Evolutionary conservation across 2,329 filamentous ascomycete genomes (phyloP).

Genomic region (Colletotrichum horii): DNA sequence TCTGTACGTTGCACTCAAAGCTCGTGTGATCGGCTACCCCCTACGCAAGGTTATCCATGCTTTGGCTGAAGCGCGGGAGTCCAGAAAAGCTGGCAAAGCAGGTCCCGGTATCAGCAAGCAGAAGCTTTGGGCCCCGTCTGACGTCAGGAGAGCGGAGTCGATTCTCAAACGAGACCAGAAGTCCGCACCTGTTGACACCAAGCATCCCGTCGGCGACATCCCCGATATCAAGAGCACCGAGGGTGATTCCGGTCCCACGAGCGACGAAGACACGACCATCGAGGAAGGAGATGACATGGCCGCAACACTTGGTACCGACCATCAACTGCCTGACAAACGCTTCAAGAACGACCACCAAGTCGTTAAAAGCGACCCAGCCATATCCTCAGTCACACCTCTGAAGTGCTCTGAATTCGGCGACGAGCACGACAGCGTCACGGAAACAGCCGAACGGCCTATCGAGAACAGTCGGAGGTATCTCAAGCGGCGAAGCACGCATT

Average conservation of each 20-base stretch:
- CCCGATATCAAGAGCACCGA: neutral
- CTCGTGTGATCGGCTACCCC: neutral
- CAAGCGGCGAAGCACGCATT: rapidly evolving
- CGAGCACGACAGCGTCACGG: neutral
- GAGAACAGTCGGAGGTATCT: neutral
- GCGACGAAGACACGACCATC: neutral
- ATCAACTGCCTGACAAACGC: neutral
- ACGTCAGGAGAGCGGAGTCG: neutral
- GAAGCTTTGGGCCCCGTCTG: neutral
- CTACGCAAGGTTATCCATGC: neutral
- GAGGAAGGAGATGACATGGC: neutral
- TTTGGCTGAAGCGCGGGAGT: neutral
- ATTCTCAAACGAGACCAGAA: neutral
- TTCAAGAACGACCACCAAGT: neutral
- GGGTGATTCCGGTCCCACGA: neutral
- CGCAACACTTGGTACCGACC: neutral
- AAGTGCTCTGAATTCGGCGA: neutral
- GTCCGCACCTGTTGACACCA: neutral
- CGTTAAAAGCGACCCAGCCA: neutral
- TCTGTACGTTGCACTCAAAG: neutral
- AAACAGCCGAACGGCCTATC: neutral
- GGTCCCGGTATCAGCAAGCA: neutral
- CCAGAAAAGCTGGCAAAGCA: neutral
- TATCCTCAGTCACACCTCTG: neutral
- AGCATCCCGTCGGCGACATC: neutral